Evolutionary conservation across 352 stramenopile species (phyloP).

Genomic region (Phytophthora fragariae): DNA sequence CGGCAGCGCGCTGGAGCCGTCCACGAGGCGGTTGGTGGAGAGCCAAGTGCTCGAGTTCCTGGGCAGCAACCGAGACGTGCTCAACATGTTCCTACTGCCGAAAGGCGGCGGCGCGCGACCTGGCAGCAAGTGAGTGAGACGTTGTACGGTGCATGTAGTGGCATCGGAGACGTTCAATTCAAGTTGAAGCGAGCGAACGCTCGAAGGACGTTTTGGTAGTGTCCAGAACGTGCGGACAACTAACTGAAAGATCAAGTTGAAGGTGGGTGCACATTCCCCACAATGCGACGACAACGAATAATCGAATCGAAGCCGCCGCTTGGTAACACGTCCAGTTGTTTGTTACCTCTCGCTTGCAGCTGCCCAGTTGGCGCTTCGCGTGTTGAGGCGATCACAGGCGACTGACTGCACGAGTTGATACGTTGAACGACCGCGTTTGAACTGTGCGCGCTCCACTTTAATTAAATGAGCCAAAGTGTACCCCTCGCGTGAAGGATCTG

Average conservation of each 20-base stretch:
- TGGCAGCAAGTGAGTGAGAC: slow-evolving; percentile 25
- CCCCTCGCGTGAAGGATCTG: slow-evolving; percentile 6
- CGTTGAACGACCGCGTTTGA: not conserved
- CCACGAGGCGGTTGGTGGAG: slow-evolving; percentile 81
- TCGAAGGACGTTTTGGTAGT: slow-evolving; percentile 6
- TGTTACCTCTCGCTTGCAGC: slow-evolving; percentile 2
- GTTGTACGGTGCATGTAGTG: not conserved
- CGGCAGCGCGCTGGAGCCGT: slow-evolving; percentile 63
- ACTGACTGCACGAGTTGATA: slow-evolving; percentile 4
- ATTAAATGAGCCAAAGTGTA: slow-evolving; percentile 10
- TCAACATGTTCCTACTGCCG: slow-evolving; percentile 86
- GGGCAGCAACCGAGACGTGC: slow-evolving; percentile 73
- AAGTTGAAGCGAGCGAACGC: not conserved
- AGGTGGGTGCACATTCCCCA: slow-evolving; percentile 10
- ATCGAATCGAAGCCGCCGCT: slow-evolving; percentile 7
- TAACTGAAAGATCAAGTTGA: slow-evolving; percentile 36
- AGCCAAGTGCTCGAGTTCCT: slow-evolving; percentile 82
- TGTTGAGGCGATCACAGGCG: not conserved
- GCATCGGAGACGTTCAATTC: slow-evolving; percentile 7
- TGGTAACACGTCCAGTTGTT: not conserved
- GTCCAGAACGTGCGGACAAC: slow-evolving; percentile 20
- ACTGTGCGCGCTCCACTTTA: not conserved
- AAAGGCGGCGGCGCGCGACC: slow-evolving; percentile 27
- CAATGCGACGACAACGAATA: slow-evolving; percentile 26
- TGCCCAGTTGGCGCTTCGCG: slow-evolving; percentile 4